phyloP scores from a whole-genome alignment of 1,284 basidiomycete genomes.

The Ustilago curta region DNA sequence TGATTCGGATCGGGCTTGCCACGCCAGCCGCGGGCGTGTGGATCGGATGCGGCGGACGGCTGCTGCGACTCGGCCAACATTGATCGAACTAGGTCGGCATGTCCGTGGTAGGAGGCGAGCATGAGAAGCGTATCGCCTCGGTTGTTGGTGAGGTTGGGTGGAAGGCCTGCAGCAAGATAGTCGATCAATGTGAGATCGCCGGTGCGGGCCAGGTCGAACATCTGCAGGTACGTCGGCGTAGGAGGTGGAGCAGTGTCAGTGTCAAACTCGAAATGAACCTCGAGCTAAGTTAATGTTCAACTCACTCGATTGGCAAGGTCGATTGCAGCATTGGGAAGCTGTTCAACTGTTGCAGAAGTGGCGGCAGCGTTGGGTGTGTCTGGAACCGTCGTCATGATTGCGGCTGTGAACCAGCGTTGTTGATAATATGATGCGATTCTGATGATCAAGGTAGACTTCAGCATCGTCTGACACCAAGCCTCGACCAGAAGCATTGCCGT shows the following conservation, averaged over 20 bases:
- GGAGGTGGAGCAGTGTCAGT: background rate
- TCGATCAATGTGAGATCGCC: slow-evolving; percentile 72
- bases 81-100: slow-evolving; percentile 74
- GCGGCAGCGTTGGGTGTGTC: background rate
- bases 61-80: slow-evolving; percentile 69
- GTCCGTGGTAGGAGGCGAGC: slow-evolving; percentile 84
- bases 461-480: background rate
- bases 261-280: background rate
- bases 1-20: slow-evolving; percentile 67
- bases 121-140: slow-evolving; percentile 75
- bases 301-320: slow-evolving; percentile 42
- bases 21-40: slow-evolving; percentile 15
- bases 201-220: slow-evolving; percentile 80
- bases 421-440: background rate
- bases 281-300: no score
- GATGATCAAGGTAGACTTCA: background rate
- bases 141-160: slow-evolving; percentile 80
- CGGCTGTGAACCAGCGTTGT: background rate
- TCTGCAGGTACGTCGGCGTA: slow-evolving; percentile 56
- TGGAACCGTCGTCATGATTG: slow-evolving; percentile 18
- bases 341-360: slow-evolving; percentile 15
- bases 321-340: slow-evolving; percentile 39
- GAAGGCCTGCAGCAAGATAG: slow-evolving; percentile 80
- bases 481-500: no score
- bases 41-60: slow-evolving; percentile 2